phyloP scores from a whole-genome alignment of 176 grass and related monocot genomes.

The Zoysia japonica region DNA sequence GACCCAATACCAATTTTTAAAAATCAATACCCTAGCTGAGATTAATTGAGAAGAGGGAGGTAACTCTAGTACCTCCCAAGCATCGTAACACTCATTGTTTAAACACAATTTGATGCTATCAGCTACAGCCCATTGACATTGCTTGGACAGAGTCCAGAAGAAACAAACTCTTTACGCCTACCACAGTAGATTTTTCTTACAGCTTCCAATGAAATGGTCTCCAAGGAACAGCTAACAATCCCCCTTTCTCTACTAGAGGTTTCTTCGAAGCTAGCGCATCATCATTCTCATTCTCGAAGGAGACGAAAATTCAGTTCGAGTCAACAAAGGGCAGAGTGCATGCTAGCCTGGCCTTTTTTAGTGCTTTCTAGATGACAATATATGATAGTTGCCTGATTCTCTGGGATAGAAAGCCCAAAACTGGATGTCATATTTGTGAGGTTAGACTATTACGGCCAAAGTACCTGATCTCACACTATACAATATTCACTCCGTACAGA shows the following conservation, averaged over 20 bases:
- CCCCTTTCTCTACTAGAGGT: background rate
- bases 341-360: slow-evolving; percentile 14
- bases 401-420: slow-evolving; percentile 6
- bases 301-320: background rate
- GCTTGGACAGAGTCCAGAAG: slow-evolving; percentile 28
- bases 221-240: background rate
- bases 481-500: slow-evolving; percentile 23
- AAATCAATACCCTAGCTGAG: no score
- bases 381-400: background rate
- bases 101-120: background rate
- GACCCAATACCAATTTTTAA: no score
- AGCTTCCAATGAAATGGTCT: background rate
- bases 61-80: no score
- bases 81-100: no score
- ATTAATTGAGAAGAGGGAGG: no score
- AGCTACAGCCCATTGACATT: background rate
- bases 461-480: slow-evolving; percentile 23
- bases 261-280: background rate
- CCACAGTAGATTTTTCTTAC: background rate
- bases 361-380: background rate
- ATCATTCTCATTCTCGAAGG: slow-evolving; percentile 9
- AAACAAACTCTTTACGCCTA: slow-evolving; percentile 7
- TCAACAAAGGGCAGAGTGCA: slow-evolving; percentile 40
- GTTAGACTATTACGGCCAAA: slow-evolving; percentile 12
- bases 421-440: background rate